These are phyloP conservation scores for Nemania sp. DNA, from an alignment of 2,329 filamentous ascomycete genomes.

Conservation along the genomic window DNA sequence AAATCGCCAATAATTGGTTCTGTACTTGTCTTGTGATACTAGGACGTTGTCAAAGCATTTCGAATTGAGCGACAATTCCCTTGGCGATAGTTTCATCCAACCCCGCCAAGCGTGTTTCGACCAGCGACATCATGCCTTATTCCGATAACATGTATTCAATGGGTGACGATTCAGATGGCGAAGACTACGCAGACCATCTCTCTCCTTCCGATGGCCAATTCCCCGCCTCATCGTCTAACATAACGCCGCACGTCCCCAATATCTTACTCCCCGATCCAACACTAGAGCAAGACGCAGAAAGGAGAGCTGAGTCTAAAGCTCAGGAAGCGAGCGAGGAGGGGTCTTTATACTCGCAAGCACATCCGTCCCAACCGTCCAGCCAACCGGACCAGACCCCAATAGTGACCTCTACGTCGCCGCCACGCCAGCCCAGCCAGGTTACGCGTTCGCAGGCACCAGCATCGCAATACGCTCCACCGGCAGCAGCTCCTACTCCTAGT, in stretches of 20 bases:
- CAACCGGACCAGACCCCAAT: slow-evolving; percentile 22
- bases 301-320: slow-evolving; percentile 46
- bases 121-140: slow-evolving; percentile 48
- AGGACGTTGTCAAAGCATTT: slow-evolving; percentile 33
- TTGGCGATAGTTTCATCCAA: slow-evolving; percentile 39
- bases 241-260: slow-evolving; percentile 51
- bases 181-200: slow-evolving; percentile 43
- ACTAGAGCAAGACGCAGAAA: slow-evolving; percentile 40
- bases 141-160: slow-evolving; percentile 53
- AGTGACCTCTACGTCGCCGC: slow-evolving; percentile 17
- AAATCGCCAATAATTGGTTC: slow-evolving; percentile 6
- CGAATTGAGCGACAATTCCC: slow-evolving; percentile 26
- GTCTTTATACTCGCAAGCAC: slow-evolving; percentile 34
- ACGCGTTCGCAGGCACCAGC: slow-evolving; percentile 36
- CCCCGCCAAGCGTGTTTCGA: slow-evolving; percentile 35
- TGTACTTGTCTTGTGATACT: slow-evolving; percentile 16
- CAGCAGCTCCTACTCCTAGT: slow-evolving; percentile 23
- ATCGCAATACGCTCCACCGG: slow-evolving; percentile 28
- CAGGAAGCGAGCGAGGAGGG: slow-evolving; percentile 50
- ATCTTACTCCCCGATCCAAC: slow-evolving; percentile 54
- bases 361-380: slow-evolving; percentile 13
- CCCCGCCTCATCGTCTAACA: slow-evolving; percentile 44
- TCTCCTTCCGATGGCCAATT: slow-evolving; percentile 60
- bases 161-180: slow-evolving; percentile 37
- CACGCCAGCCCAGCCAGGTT: slow-evolving; percentile 17